A percentile compares a stretch with the other conserved stretches of the same genome.
Evolutionary conservation across 176 grass and related monocot species (phyloP).

Genomic region (Triticum aestivum): IWGSC_CS_RefSeq_v2.1 NC_057810.1:164116467-164116966

Average conservation of each 20-base stretch:
- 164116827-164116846: no score
- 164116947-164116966: no score
- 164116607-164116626: background rate
- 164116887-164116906: no score
- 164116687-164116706: background rate
- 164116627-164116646: background rate
- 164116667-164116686: slow-evolving; percentile 38
- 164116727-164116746: background rate
- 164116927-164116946: no score
- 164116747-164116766: slow-evolving; percentile 15
- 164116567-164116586: background rate
- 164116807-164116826: no score
- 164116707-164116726: background rate
- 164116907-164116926: no score
- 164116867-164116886: no score
- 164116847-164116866: no score
- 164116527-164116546: background rate
- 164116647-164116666: background rate
- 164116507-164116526: no score
- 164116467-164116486: no score
- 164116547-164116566: background rate
- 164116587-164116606: background rate
- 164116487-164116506: no score
- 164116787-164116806: no score
- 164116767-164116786: background rate